A percentile compares a stretch with the other conserved stretches of the same genome.
Conservation (phyloP, 169 alveolate species). For the Cryptosporidium sp. region DNA sequence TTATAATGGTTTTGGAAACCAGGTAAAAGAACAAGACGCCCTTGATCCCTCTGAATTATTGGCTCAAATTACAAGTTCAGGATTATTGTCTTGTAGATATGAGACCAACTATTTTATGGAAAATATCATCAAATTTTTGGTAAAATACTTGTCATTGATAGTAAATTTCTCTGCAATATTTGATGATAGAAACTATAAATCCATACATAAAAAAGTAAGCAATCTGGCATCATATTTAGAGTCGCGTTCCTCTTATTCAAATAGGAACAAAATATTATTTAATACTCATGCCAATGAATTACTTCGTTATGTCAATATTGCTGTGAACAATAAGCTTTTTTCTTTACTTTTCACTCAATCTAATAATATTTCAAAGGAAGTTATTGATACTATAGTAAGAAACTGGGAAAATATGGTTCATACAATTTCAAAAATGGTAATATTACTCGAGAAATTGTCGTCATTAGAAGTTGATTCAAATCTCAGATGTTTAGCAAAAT, state of each 20-base stretch:
- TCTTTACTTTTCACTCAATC: not conserved
- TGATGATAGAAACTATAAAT: not conserved
- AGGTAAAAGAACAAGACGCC: not conserved
- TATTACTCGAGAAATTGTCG: not conserved
- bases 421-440: not conserved
- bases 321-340: not conserved
- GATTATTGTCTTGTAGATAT: slow-evolving; percentile 5
- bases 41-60: not conserved
- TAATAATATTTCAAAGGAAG: not conserved
- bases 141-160: not conserved
- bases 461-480: slow-evolving; percentile 8
- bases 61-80: not conserved
- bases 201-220: not conserved
- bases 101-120: not conserved
- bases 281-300: not conserved
- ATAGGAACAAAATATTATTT: not conserved
- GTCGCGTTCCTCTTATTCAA: not conserved
- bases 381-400: not conserved
- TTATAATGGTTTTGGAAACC: not conserved
- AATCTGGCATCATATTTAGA: not conserved
- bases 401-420: not conserved
- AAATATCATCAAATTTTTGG: slow-evolving; percentile 1
- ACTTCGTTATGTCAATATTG: not conserved
- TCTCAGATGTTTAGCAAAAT: not conserved
- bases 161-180: not conserved